Evolutionary conservation across 2,329 filamentous ascomycete genomes (phyloP).

Genomic region (Graphium sp.): DNA sequence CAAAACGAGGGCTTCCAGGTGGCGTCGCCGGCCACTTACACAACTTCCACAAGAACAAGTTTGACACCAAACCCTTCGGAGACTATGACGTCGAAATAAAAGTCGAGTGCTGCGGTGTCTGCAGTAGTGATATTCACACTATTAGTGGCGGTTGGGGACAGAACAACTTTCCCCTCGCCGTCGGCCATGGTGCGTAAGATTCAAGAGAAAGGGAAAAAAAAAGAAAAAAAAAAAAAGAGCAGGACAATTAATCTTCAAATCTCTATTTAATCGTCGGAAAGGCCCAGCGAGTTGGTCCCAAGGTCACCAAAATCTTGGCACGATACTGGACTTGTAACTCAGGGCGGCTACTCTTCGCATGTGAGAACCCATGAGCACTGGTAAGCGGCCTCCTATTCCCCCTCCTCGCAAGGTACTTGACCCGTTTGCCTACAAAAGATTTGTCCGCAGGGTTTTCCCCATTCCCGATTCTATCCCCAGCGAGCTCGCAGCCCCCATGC

Average conservation of each 20-base stretch:
- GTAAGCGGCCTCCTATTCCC: conserved; percentile 28
- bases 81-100: conserved; percentile 50
- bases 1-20: conserved; percentile 45
- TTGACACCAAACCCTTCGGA: conserved; percentile 47
- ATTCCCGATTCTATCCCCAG: conserved; percentile 23
- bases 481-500: conserved; percentile 41
- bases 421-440: conserved; percentile 13
- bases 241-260: no score
- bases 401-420: conserved; percentile 23
- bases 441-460: conserved; percentile 28
- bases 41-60: conserved; percentile 45
- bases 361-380: conserved; percentile 42
- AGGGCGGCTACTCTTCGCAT: conserved; percentile 45
- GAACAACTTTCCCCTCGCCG: conserved; percentile 36
- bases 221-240: no score
- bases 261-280: conserved; percentile 49
- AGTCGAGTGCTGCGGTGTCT: conserved; percentile 49
- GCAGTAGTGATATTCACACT: conserved; percentile 43
- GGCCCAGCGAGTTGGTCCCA: conserved; percentile 32
- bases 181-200: no score
- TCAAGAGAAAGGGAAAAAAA: no score
- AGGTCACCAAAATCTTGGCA: conserved; percentile 29
- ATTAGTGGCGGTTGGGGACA: conserved; percentile 35
- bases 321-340: no score
- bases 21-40: conserved; percentile 31